Conservation (phyloP, 129 eudicot genomes). For the Apium graveolens region DNA sequence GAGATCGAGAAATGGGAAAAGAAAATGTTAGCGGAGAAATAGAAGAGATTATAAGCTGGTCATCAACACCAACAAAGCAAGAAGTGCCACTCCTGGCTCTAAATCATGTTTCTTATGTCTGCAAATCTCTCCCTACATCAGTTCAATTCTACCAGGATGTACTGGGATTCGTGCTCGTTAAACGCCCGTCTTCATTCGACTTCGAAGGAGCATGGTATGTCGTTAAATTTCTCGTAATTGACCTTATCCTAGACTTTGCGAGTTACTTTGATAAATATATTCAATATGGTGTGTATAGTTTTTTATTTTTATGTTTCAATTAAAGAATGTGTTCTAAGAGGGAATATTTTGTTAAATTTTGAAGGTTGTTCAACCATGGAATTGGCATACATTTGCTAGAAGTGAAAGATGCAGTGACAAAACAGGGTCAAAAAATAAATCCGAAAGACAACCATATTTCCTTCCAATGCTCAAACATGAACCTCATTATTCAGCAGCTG, state of each 20-base stretch:
- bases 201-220: slow-evolving; percentile 80
- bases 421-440: slow-evolving; percentile 38
- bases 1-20: slow-evolving; percentile 14
- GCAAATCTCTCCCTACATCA: slow-evolving; percentile 53
- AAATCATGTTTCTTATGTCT: slow-evolving; percentile 63
- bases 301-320: background rate
- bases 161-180: slow-evolving; percentile 47
- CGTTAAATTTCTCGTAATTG: background rate
- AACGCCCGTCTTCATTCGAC: slow-evolving; percentile 74
- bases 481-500: slow-evolving; percentile 33
- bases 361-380: slow-evolving; percentile 70
- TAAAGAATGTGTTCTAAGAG: background rate
- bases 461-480: slow-evolving; percentile 65
- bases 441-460: slow-evolving; percentile 88
- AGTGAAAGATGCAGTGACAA: slow-evolving; percentile 33
- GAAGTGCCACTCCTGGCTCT: slow-evolving; percentile 39
- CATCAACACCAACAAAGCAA: slow-evolving; percentile 9
- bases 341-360: background rate
- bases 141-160: slow-evolving; percentile 53
- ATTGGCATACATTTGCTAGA: slow-evolving; percentile 74
- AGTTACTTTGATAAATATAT: too few species aligned
- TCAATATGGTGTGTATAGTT: too few species aligned
- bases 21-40: slow-evolving; percentile 17
- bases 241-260: background rate
- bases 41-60: slow-evolving; percentile 13